Base-by-base conservation (phyloP, 371 early-diverging fungal genomes). In the Mucor velutinosus region DNA sequence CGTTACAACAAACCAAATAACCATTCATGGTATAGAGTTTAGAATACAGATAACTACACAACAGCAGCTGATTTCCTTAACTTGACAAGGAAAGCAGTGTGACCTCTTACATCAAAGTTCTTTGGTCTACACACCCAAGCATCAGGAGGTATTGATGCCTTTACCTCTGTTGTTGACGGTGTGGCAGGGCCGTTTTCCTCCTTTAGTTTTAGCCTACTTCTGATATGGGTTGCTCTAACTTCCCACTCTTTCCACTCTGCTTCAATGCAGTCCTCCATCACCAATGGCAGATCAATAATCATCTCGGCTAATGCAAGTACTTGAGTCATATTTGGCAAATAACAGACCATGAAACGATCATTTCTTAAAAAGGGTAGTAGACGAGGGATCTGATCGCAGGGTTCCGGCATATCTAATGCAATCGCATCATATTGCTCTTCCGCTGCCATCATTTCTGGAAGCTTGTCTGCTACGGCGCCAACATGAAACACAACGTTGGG, bases 251-350 rank as follows among this genome's bases (percentile, higher is more conserved):
- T 87, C 89, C 90, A 89, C 19, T 82, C 86, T 0, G 89, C 82
- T 43, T 93, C 93, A 6, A 91, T 62, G 49, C 89, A 81, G 7
- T 76, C 76, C 25, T 90, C 92, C 59, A 91, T 76, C 2, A 81
- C 75, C 30, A 90, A 60, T 0, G 85, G 87, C 62, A 81, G 71
- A 30, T 78, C 71, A 27, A 76, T 73, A 37, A 86, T 77, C 47
- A 73, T 59, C n/a, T 83, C 76, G 1, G 84, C 80, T 47, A 91
- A 64, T 2, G 86, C 79, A 35, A 92, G 67, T 15, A 91, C 87
- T 66, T 93, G 93, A 1, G 93, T 90, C 86, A 93, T 91, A 65
- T 87, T 92, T 25, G 92, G 92, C 58, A 93, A 72, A 69, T 92
- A 93, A 57, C 91, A 87, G 5, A 91, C 86, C 56, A 85, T 71